Percentiles rank a stretch among this genome's conserved stretches.
These are phyloP conservation scores for Colletotrichum chlorophyti DNA, from an alignment of 2,329 filamentous ascomycete genomes.

Conservation along the genomic window DNA sequence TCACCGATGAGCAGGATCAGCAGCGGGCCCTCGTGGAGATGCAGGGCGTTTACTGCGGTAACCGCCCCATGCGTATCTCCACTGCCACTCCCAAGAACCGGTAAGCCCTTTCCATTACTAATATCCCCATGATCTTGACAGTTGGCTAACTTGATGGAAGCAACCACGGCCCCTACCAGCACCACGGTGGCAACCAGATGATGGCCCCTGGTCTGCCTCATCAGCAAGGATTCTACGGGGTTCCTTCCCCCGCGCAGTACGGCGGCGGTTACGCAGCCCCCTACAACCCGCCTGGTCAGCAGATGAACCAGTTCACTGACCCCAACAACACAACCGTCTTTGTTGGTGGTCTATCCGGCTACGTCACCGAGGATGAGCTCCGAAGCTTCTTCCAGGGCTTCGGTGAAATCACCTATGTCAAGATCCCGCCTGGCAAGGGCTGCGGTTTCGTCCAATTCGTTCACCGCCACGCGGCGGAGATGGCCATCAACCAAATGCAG, in stretches of 20 bases:
- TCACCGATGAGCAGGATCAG: conserved; percentile 94
- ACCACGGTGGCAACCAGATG: conserved; percentile 50
- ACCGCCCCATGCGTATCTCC: conserved; percentile 97
- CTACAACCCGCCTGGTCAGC: conserved; percentile 32
- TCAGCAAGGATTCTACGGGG: conserved; percentile 43
- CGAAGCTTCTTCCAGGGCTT: conserved; percentile 99
- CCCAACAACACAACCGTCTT: conserved; percentile 99
- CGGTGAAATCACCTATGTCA: conserved; percentile 99
- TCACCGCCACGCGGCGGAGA: conserved; percentile 97
- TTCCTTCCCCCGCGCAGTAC: conserved; percentile 29
- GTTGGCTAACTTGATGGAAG: not conserved
- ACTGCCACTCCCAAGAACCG: conserved; percentile 97
- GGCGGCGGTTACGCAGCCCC: conserved; percentile 26
- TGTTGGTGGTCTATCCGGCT: conserved; percentile 94
- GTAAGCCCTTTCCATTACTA: conserved; percentile 48
- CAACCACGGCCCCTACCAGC: conserved; percentile 44
- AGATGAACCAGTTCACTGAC: conserved; percentile 99
- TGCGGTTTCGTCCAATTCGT: conserved; percentile 99
- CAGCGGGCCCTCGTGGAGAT: conserved; percentile 96
- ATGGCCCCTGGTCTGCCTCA: conserved; percentile 53
- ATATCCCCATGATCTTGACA: too few species aligned
- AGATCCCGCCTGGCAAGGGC: conserved; percentile 98
- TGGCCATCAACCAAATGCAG: conserved; percentile 99
- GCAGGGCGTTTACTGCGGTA: conserved; percentile 99
- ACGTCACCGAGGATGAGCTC: conserved; percentile 99